A percentile compares a stretch with the other conserved stretches of the same genome.
Conservation (phyloP, 2,329 filamentous ascomycete species). For the Clarireedia homoeocarpa region DNA sequence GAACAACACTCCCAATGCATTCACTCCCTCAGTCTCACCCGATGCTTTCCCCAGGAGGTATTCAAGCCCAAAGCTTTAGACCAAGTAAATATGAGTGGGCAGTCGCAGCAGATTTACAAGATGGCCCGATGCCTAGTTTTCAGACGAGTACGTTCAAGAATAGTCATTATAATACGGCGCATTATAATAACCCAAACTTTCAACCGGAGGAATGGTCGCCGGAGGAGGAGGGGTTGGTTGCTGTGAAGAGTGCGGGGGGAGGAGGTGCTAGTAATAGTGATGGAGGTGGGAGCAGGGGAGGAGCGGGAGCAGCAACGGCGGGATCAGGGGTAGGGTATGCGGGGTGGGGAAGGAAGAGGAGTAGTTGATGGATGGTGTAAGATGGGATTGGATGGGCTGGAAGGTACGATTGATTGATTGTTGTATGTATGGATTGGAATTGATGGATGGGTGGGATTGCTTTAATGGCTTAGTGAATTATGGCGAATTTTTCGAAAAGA, state of each 20-base stretch:
- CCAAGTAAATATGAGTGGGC: slow-evolving; percentile 30
- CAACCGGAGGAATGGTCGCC: slow-evolving; percentile 44
- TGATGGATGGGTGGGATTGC: too few species aligned
- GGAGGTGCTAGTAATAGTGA: neutral
- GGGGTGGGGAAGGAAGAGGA: slow-evolving; percentile 7
- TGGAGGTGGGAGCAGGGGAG: neutral
- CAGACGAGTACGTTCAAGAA: slow-evolving; percentile 55
- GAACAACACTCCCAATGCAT: slow-evolving; percentile 3
- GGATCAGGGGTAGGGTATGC: too few species aligned
- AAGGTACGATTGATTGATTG: neutral
- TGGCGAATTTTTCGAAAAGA: too few species aligned
- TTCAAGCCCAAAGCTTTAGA: slow-evolving; percentile 19
- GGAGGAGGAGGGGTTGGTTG: slow-evolving; percentile 24
- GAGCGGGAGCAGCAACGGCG: neutral
- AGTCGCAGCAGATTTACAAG: slow-evolving; percentile 25
- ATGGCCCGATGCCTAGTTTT: slow-evolving; percentile 22
- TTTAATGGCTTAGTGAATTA: too few species aligned
- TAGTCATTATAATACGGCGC: slow-evolving; percentile 57
- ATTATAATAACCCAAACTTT: slow-evolving; percentile 58
- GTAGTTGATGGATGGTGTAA: neutral
- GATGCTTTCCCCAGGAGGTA: slow-evolving; percentile 13
- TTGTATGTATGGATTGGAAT: neutral
- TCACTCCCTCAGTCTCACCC: slow-evolving; percentile 16
- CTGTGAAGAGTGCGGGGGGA: neutral
- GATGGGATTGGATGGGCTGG: neutral